A percentile compares a stretch with the other conserved stretches of the same genome.
phyloP scores from a whole-genome alignment of 257 asterid genomes.

The Penstemon newberryi region DNA sequence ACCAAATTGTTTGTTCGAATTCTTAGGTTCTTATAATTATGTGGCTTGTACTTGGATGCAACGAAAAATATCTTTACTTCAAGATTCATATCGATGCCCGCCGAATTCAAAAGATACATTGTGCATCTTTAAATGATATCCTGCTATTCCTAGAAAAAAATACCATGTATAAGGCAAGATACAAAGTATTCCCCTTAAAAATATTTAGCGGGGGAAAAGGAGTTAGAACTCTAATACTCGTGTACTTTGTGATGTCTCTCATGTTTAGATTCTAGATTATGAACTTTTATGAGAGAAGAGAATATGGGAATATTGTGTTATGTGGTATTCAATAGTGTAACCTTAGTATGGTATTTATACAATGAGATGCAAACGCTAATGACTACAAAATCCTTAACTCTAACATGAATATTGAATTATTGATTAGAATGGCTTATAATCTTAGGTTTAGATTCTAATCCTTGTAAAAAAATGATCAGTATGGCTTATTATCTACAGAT shows the following conservation, averaged over 20 bases:
- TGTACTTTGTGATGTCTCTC: neutral
- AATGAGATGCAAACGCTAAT: too few species aligned
- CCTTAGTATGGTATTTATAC: too few species aligned
- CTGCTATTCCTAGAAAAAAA: neutral
- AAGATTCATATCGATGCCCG: neutral
- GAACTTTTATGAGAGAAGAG: too few species aligned
- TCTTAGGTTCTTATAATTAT: neutral
- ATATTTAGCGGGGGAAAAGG: neutral
- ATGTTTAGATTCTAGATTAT: neutral
- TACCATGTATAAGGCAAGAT: neutral
- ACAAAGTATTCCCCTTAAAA: neutral
- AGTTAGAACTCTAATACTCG: neutral
- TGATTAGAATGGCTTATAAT: neutral
- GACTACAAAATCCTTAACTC: too few species aligned
- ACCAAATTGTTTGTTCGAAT: neutral
- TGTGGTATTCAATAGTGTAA: too few species aligned
- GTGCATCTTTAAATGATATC: neutral
- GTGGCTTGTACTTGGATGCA: neutral
- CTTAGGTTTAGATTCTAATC: neutral
- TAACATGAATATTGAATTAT: too few species aligned
- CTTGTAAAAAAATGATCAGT: slow-evolving; percentile 3
- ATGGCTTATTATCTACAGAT: slow-evolving; percentile 48
- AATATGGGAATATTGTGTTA: too few species aligned
- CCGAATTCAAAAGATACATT: neutral
- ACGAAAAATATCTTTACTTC: neutral